These are phyloP conservation scores for Paramecium sexaurelia DNA, from an alignment of 73 alveolate species.

Conservation along the genomic window DNA sequence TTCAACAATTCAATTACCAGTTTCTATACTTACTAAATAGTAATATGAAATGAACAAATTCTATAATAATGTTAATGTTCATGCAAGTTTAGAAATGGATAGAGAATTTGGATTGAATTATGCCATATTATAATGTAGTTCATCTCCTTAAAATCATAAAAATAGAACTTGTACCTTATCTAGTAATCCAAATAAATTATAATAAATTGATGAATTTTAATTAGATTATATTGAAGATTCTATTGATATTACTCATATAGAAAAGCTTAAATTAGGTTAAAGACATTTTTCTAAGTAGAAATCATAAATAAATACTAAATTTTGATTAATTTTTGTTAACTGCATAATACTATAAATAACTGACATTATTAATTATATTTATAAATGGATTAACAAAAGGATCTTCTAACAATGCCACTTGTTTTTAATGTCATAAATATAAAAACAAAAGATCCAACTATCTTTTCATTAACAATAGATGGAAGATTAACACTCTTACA, in stretches of 20 bases:
- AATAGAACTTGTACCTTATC: neutral
- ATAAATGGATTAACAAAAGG: conserved; percentile 32
- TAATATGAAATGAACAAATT: neutral
- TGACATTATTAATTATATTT: neutral
- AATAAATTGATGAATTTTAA: conserved; percentile 4
- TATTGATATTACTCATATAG: neutral
- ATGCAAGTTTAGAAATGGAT: conserved; percentile 26
- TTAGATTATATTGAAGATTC: neutral
- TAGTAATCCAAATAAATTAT: neutral
- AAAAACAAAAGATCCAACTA: neutral
- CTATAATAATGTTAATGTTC: neutral
- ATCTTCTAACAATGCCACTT: conserved; percentile 30
- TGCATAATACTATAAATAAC: neutral
- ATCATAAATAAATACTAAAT: neutral
- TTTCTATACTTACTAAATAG: neutral
- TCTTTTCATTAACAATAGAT: conserved; percentile 19
- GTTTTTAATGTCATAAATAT: conserved; percentile 10
- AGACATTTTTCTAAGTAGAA: neutral
- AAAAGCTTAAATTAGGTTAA: neutral
- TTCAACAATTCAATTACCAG: neutral
- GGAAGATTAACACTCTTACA: conserved; percentile 20
- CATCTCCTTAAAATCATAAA: neutral
- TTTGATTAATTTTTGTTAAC: neutral
- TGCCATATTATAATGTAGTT: neutral
- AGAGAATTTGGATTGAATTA: neutral